Evolutionary conservation across 305 asterid genomes (phyloP), one percentile per base, ranked within the genome.

Genomic region (Nicotiana rustica): DNA sequence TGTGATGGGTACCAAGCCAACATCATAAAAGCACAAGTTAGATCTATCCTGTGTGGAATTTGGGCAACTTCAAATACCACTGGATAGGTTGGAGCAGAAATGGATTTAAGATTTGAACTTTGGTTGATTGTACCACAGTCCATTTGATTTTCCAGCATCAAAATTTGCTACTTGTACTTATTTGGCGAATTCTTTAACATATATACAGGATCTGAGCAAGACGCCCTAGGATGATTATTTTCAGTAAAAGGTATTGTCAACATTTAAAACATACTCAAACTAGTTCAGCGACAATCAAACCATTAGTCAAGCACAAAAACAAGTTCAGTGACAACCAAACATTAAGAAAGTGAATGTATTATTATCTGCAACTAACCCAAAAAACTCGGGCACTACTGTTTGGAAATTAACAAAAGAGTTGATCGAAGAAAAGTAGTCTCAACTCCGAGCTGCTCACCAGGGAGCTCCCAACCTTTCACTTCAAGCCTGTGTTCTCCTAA

Each of bases 391-490:
- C 65, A 52, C 29, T 13, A 1, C 25, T 41, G 29, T 49, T 15
- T 14, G 29, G 41, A 14, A 75, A 3, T 75, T 49, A 21, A 49
- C 79, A 75, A 35, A 75, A 52, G 49, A 52, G 47, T 52, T 3
- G 33, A 52, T 52, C 66, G 17, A 14, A 17, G 66, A 29, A 76
- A 76, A 29, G 65, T 52, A 76, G 79, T 73, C 29, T 14, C 80
- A 76, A 76, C 80, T 76, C 49, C 65, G 8, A 19, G 47, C 17
- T 52, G 65, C 80, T 52, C 80, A 15, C 3, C 17, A 7, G 0
- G 1, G 80, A 75, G 80, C 80, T 29, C 47, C 47, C 17, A 4
- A 75, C 3, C 65, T 15, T 52, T 52, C 64, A 25, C 1, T 52
- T 6, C 21, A 73, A 0, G 78, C 38, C 38, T 71, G 25, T 73